phyloP scores from a whole-genome alignment of 352 stramenopile genomes.

The Halophytophthora polymorphica region DNA sequence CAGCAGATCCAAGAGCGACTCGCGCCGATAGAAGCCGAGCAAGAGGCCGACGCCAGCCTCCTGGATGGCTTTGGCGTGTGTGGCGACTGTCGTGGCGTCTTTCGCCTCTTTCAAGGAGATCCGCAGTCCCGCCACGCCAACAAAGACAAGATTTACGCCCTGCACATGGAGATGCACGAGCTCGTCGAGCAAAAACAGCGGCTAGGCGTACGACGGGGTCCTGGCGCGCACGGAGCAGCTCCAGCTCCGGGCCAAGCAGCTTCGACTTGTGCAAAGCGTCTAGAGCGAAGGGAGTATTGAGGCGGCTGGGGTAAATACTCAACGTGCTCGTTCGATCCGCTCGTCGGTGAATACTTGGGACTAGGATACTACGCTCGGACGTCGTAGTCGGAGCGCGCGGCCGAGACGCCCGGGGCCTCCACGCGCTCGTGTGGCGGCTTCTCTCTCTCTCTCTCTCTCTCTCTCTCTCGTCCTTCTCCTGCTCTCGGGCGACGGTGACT shows the following conservation, averaged over 20 bases:
- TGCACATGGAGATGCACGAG: constrained; percentile 17
- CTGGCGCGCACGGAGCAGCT: constrained; percentile 28
- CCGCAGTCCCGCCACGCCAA: constrained; percentile 17
- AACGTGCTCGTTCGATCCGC: constrained; percentile 23
- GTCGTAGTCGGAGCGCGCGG: constrained; percentile 2
- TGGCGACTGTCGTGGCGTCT: constrained; percentile 43
- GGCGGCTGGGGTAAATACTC: constrained; percentile 23
- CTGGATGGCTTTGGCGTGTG: constrained; percentile 45
- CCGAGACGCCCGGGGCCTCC: neutral
- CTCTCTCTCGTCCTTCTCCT: neutral
- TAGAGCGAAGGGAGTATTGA: too few relatives aligned
- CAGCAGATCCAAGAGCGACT: constrained; percentile 31
- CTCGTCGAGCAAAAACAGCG: constrained; percentile 28
- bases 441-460: constrained; percentile 1
- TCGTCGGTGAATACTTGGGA: constrained; percentile 7
- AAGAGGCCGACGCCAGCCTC: constrained; percentile 7
- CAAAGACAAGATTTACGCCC: constrained; percentile 16
- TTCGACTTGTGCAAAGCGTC: constrained; percentile 16
- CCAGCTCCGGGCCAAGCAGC: constrained; percentile 19
- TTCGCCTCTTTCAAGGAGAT: constrained; percentile 37
- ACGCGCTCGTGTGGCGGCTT: neutral
- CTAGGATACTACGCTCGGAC: constrained; percentile 3
- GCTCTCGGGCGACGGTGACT: constrained; percentile 5
- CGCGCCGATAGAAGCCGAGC: constrained; percentile 13
- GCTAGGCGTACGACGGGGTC: constrained; percentile 24